Base-by-base conservation (phyloP, 78 protist genomes). In the Paulinella micropora region DNA sequence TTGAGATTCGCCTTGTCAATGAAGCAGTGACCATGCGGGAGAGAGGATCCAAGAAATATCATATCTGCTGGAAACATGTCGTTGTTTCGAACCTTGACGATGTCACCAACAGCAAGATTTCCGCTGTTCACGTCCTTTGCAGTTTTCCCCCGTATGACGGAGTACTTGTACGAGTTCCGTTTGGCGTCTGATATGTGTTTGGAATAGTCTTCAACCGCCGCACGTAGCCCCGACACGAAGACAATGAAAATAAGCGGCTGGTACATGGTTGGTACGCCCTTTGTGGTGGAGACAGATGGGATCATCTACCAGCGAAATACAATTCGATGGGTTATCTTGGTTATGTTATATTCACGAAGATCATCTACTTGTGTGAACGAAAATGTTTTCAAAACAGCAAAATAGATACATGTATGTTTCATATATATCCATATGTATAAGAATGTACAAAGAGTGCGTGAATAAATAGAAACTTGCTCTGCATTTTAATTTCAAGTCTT, bases 1-100 rank as follows among this genome's bases (percentile, higher is more conserved):
- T 91, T 91, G 31, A 91, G 90, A 1, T 37, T 82, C 37, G 89
- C 83, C 31, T 91, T 91, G 40, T 88, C 86, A 1, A 88, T 79
- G 29, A 38, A 67, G 29, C 88, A 34, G 23, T 67, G 69, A 28
- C 88, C 88, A 15, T 81, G 9, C 23, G 37, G 6, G 28, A 31
- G 84, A 3, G 84, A 15, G 6, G 84, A 31, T 4, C 38, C 84
- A 81, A 81, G 9, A 32, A 15, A 81, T 29, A 81, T 15, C 4
- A 81, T 81, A 81, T 81, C 84, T 15, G 84, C 84, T 4, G 84
- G 84, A 81, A 81, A 81, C 37, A 81, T 29, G 6, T 81, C 37
- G 84, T 81, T 81, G 26, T 81, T 15, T 3, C 28, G 9, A 32
- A 81, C 28, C 37, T 31, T 4, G 84, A 81, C 28, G 84, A 81